Evolutionary conservation across 1,139 yeast species (phyloP), one percentile per base, ranked within the genome.

Genomic region (Pichia sp.): DNA sequence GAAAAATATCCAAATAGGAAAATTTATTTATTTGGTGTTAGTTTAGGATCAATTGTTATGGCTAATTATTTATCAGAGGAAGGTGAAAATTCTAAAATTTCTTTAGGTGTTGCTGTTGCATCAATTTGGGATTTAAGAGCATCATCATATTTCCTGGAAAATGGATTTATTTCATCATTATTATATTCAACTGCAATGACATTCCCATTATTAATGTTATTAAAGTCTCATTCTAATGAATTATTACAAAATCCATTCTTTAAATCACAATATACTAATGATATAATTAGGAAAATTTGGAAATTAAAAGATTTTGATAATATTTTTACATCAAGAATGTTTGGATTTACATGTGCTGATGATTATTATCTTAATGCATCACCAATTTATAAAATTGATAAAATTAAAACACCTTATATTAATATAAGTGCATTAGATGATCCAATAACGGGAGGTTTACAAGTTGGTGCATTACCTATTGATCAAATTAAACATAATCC

Each of bases 71-170:
- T 89, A 31, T 95, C 94, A 28, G 80, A 77, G 54, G 82, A 81
- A 52, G 80, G 76, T 19, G 72, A 66, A 2, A 62, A 68, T 25
- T 60, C 74, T 11, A 66, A 70, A 31, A 61, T 88, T 38, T 69
- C 72, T 33, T 84, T 88, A 7, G 88, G 91, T 4, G 71, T 75
- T 21, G 63, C 79, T 11, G 67, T 86, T 30, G 84, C 86, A 8
- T 74, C 79, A 48, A 95, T 96, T 12, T 89, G 96, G 95, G 95
- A 86, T 58, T 66, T 89, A 63, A 64, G 68, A 22, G 73, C 72
- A 41, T 73, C 88, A 24, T 67, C 76, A 12, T 61, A 68, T 43
- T 71, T 69, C 41, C 59, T 88, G 35, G 53, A 68, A 24, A 53
- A 56, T 24, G 73, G 82, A 35, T 72, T 71, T 59, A 63, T 86